Evolutionary conservation across 163 green algal species (phyloP).

Genomic region (Volvox carteri): DNA sequence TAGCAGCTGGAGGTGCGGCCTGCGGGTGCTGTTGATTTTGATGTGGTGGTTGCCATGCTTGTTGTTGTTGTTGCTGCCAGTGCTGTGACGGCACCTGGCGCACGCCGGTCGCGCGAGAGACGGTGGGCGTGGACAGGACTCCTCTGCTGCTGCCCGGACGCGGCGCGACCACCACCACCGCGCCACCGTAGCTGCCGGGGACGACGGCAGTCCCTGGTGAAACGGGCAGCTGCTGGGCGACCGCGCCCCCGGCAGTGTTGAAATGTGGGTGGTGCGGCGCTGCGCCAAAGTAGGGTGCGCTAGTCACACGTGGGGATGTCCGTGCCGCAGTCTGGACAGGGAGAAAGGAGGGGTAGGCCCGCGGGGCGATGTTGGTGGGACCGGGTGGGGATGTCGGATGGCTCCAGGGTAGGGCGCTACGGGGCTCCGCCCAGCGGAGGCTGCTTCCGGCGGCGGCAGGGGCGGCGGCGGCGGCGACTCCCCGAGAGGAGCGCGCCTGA

Average conservation of each 20-base stretch:
- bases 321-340: background rate
- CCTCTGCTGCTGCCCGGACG: background rate
- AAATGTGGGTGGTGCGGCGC: background rate
- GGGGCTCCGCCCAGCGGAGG: background rate
- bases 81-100: constrained; percentile 6
- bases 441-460: background rate
- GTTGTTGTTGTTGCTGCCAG: constrained; percentile 6
- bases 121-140: constrained; percentile 17
- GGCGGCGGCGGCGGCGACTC: background rate
- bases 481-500: background rate
- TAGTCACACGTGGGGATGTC: background rate
- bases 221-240: background rate
- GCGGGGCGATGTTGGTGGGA: constrained; percentile 29
- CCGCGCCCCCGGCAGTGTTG: background rate
- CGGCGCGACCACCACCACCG: background rate
- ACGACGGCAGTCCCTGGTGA: background rate
- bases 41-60: background rate
- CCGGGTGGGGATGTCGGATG: background rate
- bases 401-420: background rate
- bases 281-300: background rate
- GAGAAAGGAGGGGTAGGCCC: background rate
- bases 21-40: background rate
- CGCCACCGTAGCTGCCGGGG: background rate
- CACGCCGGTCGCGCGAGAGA: constrained; percentile 35
- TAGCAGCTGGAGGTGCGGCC: background rate